Percentiles rank a stretch among this genome's conserved stretches.
phyloP scores from a whole-genome alignment of 2,329 filamentous ascomycete species.

The Penicillium sp. region DNA sequence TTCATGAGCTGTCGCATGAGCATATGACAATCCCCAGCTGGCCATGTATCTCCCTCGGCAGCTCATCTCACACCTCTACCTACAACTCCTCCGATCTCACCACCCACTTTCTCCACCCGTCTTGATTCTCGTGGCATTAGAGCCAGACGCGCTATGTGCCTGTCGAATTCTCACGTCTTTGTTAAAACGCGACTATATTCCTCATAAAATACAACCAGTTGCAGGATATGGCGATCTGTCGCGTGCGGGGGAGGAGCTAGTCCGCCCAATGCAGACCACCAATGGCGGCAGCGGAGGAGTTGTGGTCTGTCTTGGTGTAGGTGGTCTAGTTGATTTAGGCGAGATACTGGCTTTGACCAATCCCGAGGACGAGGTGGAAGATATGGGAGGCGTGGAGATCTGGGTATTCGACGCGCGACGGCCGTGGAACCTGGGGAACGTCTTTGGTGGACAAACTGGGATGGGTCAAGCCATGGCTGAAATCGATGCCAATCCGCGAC shows the following conservation, averaged over 20 bases:
- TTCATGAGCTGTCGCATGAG: conserved; percentile 22
- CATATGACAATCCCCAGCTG: conserved; percentile 17
- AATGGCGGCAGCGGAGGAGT: conserved; percentile 82
- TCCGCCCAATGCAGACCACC: conserved; percentile 80
- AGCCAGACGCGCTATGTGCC: conserved; percentile 92
- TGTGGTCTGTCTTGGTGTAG: conserved; percentile 88
- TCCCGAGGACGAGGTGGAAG: conserved; percentile 58
- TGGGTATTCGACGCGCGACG: conserved; percentile 91
- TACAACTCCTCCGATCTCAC: conserved; percentile 78
- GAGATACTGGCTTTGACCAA: conserved; percentile 74
- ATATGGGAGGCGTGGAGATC: conserved; percentile 82
- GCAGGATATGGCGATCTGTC: conserved; percentile 88
- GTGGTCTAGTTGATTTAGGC: conserved; percentile 84
- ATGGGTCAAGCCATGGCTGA: conserved; percentile 50
- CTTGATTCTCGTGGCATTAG: conserved; percentile 85
- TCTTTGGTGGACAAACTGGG: conserved; percentile 73
- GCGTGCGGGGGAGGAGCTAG: conserved; percentile 72
- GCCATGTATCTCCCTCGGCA: conserved; percentile 91
- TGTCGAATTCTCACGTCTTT: conserved; percentile 89
- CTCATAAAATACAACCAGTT: conserved; percentile 94
- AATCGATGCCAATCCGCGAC: conserved; percentile 39
- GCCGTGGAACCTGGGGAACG: conserved; percentile 91
- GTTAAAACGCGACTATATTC: conserved; percentile 96
- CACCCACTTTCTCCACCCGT: conserved; percentile 90
- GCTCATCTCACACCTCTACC: conserved; percentile 86